Evolutionary conservation across 1,139 yeast genomes (phyloP).

Genomic region (Lizanozyma gosingica): DNA sequence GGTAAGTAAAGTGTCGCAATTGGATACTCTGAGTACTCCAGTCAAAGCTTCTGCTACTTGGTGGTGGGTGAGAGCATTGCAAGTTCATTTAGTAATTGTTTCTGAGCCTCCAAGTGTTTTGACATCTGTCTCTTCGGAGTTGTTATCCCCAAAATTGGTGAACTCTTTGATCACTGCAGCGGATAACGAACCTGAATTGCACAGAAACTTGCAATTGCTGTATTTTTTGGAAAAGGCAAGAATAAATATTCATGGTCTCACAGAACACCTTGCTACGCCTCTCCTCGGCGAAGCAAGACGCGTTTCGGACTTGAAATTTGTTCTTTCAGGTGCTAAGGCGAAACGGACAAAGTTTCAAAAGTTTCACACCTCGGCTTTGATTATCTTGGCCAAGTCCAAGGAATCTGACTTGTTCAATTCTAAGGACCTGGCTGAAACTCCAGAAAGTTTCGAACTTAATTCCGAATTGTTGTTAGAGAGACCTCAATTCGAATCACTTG

Average conservation of each 20-base stretch:
- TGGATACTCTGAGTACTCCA: conserved; percentile 13
- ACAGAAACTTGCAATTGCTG: conserved; percentile 31
- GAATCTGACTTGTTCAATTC: conserved; percentile 11
- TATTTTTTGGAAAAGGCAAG: conserved; percentile 64
- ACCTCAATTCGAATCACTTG: conserved; percentile 57
- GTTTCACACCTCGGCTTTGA: conserved; percentile 59
- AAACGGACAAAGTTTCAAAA: conserved; percentile 80
- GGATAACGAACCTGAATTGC: conserved; percentile 15
- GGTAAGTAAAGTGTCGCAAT: conserved; percentile 9
- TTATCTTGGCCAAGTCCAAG: conserved; percentile 54
- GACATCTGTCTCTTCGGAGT: conserved; percentile 29
- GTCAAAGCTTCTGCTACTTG: conserved; percentile 45
- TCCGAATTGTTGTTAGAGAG: conserved; percentile 76
- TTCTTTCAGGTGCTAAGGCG: conserved; percentile 82
- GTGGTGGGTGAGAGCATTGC: conserved; percentile 68
- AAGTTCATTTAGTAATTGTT: conserved; percentile 51
- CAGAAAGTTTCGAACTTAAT: conserved; percentile 53
- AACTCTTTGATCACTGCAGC: conserved; percentile 21
- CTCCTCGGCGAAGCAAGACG: conserved; percentile 45
- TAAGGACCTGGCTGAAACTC: conserved; percentile 18
- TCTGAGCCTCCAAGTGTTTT: conserved; percentile 48
- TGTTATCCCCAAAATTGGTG: conserved; percentile 26
- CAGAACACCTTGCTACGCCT: conserved; percentile 48
- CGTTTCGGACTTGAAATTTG: conserved; percentile 51
- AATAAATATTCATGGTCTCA: conserved; percentile 49